Evolutionary conservation across 2,329 filamentous ascomycete genomes (phyloP), one percentile per base, ranked within the genome.

Genomic region (Colletotrichum sp.): DNA sequence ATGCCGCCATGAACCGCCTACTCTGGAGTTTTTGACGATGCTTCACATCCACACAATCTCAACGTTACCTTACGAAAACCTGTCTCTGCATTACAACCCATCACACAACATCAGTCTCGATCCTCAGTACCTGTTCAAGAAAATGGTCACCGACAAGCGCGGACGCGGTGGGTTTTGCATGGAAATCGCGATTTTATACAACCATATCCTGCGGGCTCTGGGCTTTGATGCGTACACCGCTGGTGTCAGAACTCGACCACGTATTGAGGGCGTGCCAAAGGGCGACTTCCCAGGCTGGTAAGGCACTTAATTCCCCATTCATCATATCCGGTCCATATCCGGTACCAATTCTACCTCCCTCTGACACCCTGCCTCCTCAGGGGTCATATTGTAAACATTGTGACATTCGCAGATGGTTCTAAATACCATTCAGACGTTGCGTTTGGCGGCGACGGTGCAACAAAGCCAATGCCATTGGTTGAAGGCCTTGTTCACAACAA

Each of bases 391-490:
- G 86, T 93, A 61, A 90, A 92, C 78, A 90, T 94, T 68, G 88
- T 93, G 57, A 89, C 87, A 2, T 84, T 94, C 39, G 81, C 86
- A 3, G 83, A 86, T 7, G 85, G 85, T 52, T 86, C 86, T 32
- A 84, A 86, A 72, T 92, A 89, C 82, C 83, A 89, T 79, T 82
- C 91, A 12, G 93, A 95, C 80, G 90, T 93, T 13, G 91, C 89
- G 6, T 94, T 94, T 79, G 93, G 93, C 63, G 90, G 90, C 24
- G 90, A 92, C 79, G 90, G 90, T 9, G 86, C 92, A 4, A 92
- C 90, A 3, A 83, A 84, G 18, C 92, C 93, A 8, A 82, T 94
- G 48, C 88, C 87, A 2, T 83, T 95, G 3, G 80, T 86, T 24
- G 83, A 87, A 16, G 83, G 83, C 12, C 80, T 83, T 16, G 81